A percentile compares a stretch with the other conserved stretches of the same genome.
Conservation (phyloP, 2,329 filamentous ascomycete genomes). For the Penicillium polonicum region DNA sequence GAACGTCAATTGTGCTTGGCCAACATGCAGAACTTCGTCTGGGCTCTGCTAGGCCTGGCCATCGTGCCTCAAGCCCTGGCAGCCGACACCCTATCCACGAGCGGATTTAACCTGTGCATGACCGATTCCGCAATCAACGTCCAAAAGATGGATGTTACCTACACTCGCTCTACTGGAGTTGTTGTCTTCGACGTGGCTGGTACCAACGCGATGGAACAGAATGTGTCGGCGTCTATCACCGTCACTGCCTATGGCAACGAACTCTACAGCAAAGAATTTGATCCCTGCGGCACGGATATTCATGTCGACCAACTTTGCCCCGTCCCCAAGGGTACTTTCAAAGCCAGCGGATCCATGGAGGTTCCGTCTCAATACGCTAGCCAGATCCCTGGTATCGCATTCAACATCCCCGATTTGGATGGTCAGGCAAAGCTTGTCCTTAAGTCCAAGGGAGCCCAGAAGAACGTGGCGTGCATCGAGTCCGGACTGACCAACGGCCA, state of each 20-base stretch:
- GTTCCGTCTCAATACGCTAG: constrained; percentile 71
- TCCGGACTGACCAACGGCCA: constrained; percentile 85
- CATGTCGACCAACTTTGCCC: constrained; percentile 77
- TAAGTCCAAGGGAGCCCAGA: constrained; percentile 57
- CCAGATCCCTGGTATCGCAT: constrained; percentile 83
- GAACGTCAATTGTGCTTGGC: background rate
- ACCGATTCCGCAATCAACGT: constrained; percentile 62
- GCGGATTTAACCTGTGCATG: constrained; percentile 74
- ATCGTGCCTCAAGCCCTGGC: constrained; percentile 53
- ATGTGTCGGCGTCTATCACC: constrained; percentile 73
- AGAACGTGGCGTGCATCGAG: constrained; percentile 76
- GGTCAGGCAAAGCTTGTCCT: constrained; percentile 79
- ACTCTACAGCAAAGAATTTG: constrained; percentile 76
- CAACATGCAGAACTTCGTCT: constrained; percentile 29
- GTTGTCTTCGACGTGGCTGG: constrained; percentile 82
- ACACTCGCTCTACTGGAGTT: constrained; percentile 70
- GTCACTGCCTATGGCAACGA: constrained; percentile 81
- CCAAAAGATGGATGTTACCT: constrained; percentile 71
- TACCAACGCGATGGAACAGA: constrained; percentile 68
- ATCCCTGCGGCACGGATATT: constrained; percentile 71
- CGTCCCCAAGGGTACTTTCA: constrained; percentile 72
- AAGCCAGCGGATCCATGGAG: constrained; percentile 67
- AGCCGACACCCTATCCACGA: constrained; percentile 72
- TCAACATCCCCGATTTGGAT: constrained; percentile 84
- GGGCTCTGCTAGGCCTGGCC: constrained; percentile 29